A percentile compares a stretch with the other conserved stretches of the same genome.
Evolutionary conservation across 495 filamentous ascomycete species (phyloP).

Genomic region (Cercophora sp.): DNA sequence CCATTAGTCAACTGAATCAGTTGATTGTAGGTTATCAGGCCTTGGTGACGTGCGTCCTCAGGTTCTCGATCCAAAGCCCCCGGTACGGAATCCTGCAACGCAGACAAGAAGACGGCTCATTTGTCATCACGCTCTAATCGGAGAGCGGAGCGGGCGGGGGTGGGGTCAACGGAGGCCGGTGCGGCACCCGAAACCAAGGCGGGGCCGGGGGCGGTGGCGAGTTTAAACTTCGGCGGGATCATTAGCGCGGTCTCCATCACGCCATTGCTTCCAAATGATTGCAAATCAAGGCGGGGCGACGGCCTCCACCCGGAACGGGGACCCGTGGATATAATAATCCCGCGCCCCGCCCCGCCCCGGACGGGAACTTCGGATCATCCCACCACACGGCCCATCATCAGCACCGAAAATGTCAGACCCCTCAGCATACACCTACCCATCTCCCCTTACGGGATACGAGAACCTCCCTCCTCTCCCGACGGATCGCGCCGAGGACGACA

Average conservation of each 20-base stretch:
- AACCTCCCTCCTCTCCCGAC: slow-evolving; percentile 55
- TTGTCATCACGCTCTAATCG: slow-evolving; percentile 9
- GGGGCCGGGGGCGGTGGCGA: no score
- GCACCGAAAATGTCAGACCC: slow-evolving; percentile 15
- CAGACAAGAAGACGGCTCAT: slow-evolving; percentile 17
- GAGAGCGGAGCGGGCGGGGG: not conserved
- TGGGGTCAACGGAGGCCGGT: not conserved
- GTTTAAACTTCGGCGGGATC: not conserved
- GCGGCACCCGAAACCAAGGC: no score
- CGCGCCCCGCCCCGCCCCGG: no score
- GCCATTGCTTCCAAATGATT: not conserved
- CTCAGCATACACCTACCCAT: slow-evolving; percentile 51
- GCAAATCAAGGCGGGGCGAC: not conserved
- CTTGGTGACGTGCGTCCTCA: slow-evolving; percentile 12
- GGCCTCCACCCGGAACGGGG: not conserved
- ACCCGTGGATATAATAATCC: no score
- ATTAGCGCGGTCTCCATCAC: no score
- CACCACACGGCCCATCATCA: no score
- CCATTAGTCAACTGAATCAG: not conserved
- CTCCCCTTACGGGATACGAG: slow-evolving; percentile 65
- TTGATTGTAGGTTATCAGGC: slow-evolving; percentile 12
- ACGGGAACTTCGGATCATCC: no score
- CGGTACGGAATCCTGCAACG: slow-evolving; percentile 15
- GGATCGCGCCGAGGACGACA: slow-evolving; percentile 63
- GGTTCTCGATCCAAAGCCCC: slow-evolving; percentile 17